Percentiles rank a stretch among this genome's conserved stretches.
These are phyloP conservation scores for Centella asiatica DNA, from an alignment of 129 eudicot genomes.

Conservation along the genomic window DNA sequence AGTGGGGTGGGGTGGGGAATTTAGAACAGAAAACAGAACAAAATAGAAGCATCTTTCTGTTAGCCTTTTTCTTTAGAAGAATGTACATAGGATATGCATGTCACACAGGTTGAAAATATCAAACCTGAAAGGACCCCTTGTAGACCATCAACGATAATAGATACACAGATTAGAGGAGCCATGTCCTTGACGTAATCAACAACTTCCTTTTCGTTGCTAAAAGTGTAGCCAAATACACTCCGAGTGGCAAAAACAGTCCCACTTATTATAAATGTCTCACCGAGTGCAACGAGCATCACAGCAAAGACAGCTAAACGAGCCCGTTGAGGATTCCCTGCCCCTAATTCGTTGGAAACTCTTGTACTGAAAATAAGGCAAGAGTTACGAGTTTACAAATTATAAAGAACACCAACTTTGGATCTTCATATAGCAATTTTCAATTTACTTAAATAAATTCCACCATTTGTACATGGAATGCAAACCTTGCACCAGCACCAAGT, in stretches of 20 bases:
- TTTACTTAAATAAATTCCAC: background rate
- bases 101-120: background rate
- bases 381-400: too few relatives aligned
- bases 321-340: conserved; percentile 55
- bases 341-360: conserved; percentile 60
- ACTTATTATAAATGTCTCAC: conserved; percentile 29
- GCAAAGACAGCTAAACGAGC: conserved; percentile 50
- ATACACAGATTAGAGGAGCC: conserved; percentile 65
- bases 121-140: conserved; percentile 68
- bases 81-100: background rate
- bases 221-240: conserved; percentile 48
- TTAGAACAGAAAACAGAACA: background rate
- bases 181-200: conserved; percentile 55
- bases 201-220: conserved; percentile 66
- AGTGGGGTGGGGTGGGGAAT: background rate
- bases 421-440: background rate
- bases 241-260: conserved; percentile 39
- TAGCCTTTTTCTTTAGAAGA: background rate
- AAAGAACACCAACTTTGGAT: too few relatives aligned
- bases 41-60: too few relatives aligned
- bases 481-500: conserved; percentile 69
- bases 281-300: conserved; percentile 41
- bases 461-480: background rate
- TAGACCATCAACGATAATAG: conserved; percentile 42
- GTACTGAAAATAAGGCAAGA: conserved; percentile 55